Evolutionary conservation across 139 green algal species (phyloP), one percentile per base, ranked within the genome.

Genomic region (Parachlorella kessleri): DNA sequence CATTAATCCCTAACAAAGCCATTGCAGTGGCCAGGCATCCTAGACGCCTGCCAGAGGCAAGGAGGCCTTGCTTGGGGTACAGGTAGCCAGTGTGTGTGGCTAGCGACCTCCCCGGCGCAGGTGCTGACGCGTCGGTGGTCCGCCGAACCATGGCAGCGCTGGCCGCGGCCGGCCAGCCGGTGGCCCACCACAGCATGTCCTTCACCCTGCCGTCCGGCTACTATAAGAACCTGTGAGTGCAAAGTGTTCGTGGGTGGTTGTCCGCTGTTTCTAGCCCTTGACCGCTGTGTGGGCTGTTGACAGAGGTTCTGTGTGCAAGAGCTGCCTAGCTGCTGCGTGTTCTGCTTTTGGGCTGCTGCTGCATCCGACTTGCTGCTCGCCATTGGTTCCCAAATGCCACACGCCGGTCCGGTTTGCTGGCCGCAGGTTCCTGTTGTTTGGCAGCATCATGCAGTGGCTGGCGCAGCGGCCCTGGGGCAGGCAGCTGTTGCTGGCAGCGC

Each of bases 101-200:
- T n/a, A n/a, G n/a, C n/a, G n/a, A 59, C 48, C 48, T 18, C 48
- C 48, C 14, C 53, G 69, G n/a, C 72, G 75, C 88, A 92, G 88
- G 87, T 7, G 87, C 86, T 2, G 89, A 93, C 53, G 87, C 89
- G 3, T 83, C 86, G 1, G 84, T 95, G 7, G 82, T 94, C 14
- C 81, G 83, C 36, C 79, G 91, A 24, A 92, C 84, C 30, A 85
- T 88, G 75, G 33, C 26, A 38, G 41, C 63, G 37, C 54, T 86
- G 2, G 77, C 77, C 7, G 67, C 76, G 7, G 53, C 63, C 8
- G 79, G 81, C 8, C 75, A 85, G 71, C 81, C 83, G 2, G 59
- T 84, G 1, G 86, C 86, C 30, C 82, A 95, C 72, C 88, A 88
- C 40, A 70, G 67, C 0, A 82, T 89, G 0, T 84, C 82, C 23